Conservation (phyloP, 139 green algal genomes). For the Asterochloris erici region DNA sequence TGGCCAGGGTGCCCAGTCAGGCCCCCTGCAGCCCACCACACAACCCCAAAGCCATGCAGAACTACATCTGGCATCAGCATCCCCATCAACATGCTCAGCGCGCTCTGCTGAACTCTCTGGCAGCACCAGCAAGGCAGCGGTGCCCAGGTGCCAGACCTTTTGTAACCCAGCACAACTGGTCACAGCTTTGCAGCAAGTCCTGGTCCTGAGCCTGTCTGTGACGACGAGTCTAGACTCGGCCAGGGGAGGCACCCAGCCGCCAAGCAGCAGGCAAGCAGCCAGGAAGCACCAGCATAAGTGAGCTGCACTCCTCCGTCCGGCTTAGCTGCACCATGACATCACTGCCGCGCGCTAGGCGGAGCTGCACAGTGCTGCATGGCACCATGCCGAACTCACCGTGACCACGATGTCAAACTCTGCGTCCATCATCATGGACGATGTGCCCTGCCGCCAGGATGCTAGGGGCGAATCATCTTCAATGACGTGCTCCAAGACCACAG, state of each 20-base stretch:
- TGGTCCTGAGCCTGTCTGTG: too few relatives aligned
- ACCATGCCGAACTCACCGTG: conserved; percentile 21
- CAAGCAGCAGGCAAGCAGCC: not conserved
- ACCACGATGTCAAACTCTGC: conserved; percentile 54
- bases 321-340: not conserved
- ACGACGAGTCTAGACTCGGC: too few relatives aligned
- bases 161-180: too few relatives aligned
- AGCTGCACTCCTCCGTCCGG: not conserved
- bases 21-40: not conserved
- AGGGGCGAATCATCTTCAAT: conserved; percentile 53
- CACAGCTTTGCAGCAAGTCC: too few relatives aligned
- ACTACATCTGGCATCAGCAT: not conserved
- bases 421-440: conserved; percentile 30
- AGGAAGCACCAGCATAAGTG: not conserved
- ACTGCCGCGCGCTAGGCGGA: not conserved
- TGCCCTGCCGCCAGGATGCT: conserved; percentile 25
- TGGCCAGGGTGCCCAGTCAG: too few relatives aligned
- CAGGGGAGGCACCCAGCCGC: not conserved
- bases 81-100: not conserved
- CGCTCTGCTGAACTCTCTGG: not conserved
- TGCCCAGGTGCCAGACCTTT: too few relatives aligned
- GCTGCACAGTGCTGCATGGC: not conserved
- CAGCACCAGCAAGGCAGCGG: too few relatives aligned
- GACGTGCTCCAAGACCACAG: conserved; percentile 51
- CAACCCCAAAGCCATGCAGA: not conserved